These are phyloP conservation scores for Manihot esculenta DNA, from an alignment of 441 rosid genomes.

Conservation along the genomic window DNA sequence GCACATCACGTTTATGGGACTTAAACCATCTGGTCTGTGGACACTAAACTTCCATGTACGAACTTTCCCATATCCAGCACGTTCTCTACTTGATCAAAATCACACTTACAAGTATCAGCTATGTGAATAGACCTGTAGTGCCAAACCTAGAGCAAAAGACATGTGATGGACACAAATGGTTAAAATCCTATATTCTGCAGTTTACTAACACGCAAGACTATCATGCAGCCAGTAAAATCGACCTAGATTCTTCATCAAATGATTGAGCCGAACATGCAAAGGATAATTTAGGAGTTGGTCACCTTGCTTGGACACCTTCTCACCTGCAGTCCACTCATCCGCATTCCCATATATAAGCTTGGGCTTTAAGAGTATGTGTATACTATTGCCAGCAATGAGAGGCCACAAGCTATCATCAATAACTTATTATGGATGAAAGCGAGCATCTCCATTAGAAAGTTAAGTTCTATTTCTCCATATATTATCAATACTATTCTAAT, in stretches of 20 bases:
- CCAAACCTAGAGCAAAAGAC: neutral
- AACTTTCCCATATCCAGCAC: too few species aligned
- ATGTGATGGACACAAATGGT: neutral
- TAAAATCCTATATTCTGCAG: neutral
- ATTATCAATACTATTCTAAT: too few species aligned
- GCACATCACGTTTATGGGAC: neutral
- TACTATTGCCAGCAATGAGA: neutral
- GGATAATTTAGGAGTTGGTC: neutral
- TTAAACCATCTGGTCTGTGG: neutral
- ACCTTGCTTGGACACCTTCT: too few species aligned
- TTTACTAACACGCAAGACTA: neutral
- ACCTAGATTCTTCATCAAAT: conserved; percentile 15
- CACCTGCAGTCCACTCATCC: too few species aligned
- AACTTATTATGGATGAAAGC: neutral
- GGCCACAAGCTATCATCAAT: neutral
- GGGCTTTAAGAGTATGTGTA: neutral
- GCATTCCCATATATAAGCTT: neutral
- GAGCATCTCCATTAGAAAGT: neutral
- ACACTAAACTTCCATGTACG: too few species aligned
- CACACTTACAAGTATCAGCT: neutral
- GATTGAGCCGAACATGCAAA: neutral
- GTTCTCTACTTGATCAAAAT: neutral
- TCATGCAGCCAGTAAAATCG: neutral
- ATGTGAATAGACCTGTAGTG: neutral
- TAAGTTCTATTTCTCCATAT: neutral